phyloP scores from a whole-genome alignment of 1,284 basidiomycete genomes.

The Malassezia japonica region DNA sequence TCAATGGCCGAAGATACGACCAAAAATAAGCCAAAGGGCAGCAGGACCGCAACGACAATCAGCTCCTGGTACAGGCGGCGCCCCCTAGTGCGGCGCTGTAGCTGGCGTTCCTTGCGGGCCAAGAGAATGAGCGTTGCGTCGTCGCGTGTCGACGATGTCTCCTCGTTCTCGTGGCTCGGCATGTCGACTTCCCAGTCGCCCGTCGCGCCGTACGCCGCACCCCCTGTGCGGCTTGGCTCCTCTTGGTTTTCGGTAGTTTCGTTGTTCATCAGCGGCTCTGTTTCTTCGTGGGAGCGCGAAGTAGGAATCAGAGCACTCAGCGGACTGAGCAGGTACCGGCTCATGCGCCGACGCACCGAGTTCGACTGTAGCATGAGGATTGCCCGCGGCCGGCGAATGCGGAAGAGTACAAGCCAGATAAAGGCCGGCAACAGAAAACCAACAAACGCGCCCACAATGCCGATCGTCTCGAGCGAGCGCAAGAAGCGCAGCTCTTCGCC shows the following conservation, averaged over 20 bases:
- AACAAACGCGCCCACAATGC: constrained; percentile 36
- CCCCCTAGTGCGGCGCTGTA: constrained; percentile 31
- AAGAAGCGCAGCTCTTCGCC: constrained; percentile 40
- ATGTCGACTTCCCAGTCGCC: constrained; percentile 7
- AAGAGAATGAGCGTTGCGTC: constrained; percentile 38
- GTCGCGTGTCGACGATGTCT: constrained; percentile 22
- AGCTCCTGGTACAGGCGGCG: constrained; percentile 16
- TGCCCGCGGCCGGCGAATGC: constrained; percentile 34
- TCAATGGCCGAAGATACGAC: constrained; percentile 25
- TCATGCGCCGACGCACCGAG: constrained; percentile 25
- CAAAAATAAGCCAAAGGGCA: constrained; percentile 29
- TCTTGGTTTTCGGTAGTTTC: neutral
- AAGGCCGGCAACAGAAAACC: constrained; percentile 41
- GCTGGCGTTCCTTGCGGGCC: constrained; percentile 38
- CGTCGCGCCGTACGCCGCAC: neutral
- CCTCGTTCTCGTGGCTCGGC: constrained; percentile 25
- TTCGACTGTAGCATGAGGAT: constrained; percentile 34
- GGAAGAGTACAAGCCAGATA: constrained; percentile 43
- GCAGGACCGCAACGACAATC: constrained; percentile 25
- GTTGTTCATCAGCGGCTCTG: constrained; percentile 20
- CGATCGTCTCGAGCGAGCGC: constrained; percentile 31
- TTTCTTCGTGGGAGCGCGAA: neutral
- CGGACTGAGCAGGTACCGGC: constrained; percentile 21
- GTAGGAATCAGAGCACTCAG: constrained; percentile 10
- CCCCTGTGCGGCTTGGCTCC: too few relatives aligned